Evolutionary conservation across 768 basidiomycete genomes (phyloP).

Genomic region (Mycena capillaripes): DNA sequence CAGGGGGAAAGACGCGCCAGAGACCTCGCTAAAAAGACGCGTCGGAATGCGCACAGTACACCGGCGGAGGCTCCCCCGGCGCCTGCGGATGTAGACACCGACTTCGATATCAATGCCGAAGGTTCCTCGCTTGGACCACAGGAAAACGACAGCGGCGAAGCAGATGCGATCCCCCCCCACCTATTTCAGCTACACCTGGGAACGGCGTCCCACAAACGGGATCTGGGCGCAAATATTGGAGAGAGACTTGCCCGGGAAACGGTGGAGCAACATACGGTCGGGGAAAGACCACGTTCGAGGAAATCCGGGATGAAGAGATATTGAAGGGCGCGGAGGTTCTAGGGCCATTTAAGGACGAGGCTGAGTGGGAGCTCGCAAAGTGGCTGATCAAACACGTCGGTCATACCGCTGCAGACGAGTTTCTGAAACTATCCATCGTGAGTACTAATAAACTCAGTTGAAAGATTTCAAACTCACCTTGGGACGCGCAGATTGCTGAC

Average conservation of each 20-base stretch:
- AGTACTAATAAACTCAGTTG: neutral
- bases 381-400: constrained; percentile 49
- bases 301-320: constrained; percentile 27
- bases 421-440: neutral
- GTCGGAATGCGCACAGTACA: too few relatives aligned
- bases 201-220: too few relatives aligned
- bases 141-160: too few relatives aligned
- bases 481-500: neutral
- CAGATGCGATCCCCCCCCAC: too few relatives aligned
- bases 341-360: constrained; percentile 44
- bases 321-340: constrained; percentile 28
- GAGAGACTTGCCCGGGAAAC: neutral
- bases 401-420: constrained; percentile 43
- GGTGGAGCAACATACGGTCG: neutral
- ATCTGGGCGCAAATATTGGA: too few relatives aligned
- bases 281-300: constrained; percentile 22
- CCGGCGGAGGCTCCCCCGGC: too few relatives aligned
- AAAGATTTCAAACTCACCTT: neutral
- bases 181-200: too few relatives aligned
- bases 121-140: too few relatives aligned
- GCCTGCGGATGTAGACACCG: too few relatives aligned
- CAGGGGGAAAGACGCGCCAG: too few relatives aligned
- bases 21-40: too few relatives aligned
- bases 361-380: constrained; percentile 48
- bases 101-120: too few relatives aligned